Conservation (phyloP, 148 eudicot species). For the Nepenthes mirabilis region DNA sequence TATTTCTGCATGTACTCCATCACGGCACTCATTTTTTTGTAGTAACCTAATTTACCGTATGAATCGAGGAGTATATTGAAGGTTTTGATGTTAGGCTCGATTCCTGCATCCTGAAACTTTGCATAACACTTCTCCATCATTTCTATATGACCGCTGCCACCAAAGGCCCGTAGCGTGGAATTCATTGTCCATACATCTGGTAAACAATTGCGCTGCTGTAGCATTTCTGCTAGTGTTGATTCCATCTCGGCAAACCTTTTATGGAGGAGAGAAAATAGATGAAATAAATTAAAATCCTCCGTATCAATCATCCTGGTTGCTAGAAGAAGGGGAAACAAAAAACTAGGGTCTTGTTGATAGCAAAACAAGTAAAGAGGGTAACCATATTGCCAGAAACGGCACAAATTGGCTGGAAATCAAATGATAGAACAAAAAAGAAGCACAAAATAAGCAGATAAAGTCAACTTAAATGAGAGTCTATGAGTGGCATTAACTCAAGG, state of each 20-base stretch:
- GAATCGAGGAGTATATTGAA: conserved; percentile 81
- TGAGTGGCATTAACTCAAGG: too few species aligned
- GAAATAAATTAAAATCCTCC: neutral
- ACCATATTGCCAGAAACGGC: too few species aligned
- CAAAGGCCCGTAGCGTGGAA: conserved; percentile 80
- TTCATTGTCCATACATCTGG: conserved; percentile 98
- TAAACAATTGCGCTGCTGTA: conserved; percentile 37
- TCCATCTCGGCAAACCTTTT: conserved; percentile 84
- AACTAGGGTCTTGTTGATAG: neutral
- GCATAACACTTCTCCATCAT: conserved; percentile 91
- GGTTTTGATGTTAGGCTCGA: conserved; percentile 71
- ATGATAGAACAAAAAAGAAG: too few species aligned
- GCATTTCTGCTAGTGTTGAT: conserved; percentile 69
- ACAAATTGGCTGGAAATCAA: too few species aligned
- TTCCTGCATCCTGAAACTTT: conserved; percentile 71
- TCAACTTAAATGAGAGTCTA: too few species aligned
- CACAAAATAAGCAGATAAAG: too few species aligned
- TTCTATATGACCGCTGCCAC: conserved; percentile 81
- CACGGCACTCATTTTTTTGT: conserved; percentile 77
- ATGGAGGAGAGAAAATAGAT: conserved; percentile 21
- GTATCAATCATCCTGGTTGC: too few species aligned
- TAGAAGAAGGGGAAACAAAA: neutral
- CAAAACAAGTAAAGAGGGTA: too few species aligned
- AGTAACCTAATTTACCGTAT: conserved; percentile 60
- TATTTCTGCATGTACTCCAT: conserved; percentile 89